These are phyloP conservation scores for Populus hybrid DNA, from an alignment of 441 rosid genomes.

Conservation along the genomic window DNA sequence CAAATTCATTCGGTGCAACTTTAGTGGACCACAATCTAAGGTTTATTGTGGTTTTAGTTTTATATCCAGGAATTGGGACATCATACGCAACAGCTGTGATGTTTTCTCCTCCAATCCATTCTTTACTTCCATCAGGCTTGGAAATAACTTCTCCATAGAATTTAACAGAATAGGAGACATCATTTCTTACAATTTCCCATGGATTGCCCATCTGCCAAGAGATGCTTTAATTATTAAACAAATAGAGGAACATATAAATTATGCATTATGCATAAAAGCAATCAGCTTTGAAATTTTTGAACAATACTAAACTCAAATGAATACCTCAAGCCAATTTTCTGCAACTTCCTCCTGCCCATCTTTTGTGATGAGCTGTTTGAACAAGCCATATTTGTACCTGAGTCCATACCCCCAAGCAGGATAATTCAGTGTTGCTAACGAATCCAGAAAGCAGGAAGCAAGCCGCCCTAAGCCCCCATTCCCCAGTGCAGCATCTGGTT, in stretches of 20 bases:
- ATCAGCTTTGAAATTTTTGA: not conserved
- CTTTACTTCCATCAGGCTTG: conserved; percentile 37
- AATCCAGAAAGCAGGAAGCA: conserved; percentile 62
- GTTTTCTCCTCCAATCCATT: conserved; percentile 45
- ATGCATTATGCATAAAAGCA: not conserved
- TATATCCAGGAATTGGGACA: conserved; percentile 47
- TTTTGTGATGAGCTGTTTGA: conserved; percentile 41
- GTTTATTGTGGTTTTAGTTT: conserved; percentile 42
- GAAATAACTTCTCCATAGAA: conserved; percentile 36
- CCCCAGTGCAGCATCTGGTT: conserved; percentile 64
- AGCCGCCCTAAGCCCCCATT: conserved; percentile 60
- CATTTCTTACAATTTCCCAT: conserved; percentile 44
- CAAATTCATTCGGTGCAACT: conserved; percentile 35
- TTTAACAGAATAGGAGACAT: conserved; percentile 37
- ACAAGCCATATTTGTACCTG: conserved; percentile 45
- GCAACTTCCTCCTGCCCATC: conserved; percentile 53
- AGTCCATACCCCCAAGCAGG: conserved; percentile 64
- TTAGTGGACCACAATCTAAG: conserved; percentile 48
- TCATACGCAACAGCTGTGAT: conserved; percentile 37
- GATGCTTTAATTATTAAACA: conserved; percentile 9
- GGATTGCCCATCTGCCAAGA: conserved; percentile 43
- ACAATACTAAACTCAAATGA: not conserved
- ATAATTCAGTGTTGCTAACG: conserved; percentile 60
- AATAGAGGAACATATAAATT: not conserved
- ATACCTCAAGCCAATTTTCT: conserved; percentile 50